Evolutionary conservation across 495 filamentous ascomycete species (phyloP).

Genomic region (Ramalina intermedia): DNA sequence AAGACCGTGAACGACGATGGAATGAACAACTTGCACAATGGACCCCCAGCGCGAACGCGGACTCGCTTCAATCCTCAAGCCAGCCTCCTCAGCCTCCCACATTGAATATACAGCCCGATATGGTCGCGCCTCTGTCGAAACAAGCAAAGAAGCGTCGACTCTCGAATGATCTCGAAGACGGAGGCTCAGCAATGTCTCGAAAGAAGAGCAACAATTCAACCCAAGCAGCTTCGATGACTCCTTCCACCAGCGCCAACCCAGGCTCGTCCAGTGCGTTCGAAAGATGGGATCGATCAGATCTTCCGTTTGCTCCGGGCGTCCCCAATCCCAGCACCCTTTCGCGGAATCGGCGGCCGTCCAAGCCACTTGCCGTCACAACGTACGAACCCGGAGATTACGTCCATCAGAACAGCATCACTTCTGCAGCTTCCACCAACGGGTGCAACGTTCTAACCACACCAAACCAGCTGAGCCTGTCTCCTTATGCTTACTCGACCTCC

Average conservation of each 20-base stretch:
- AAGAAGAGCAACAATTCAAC: not conserved
- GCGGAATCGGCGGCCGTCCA: not conserved
- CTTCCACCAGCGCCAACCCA: not conserved
- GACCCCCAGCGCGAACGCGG: not conserved
- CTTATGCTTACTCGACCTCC: not conserved
- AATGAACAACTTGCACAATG: not conserved
- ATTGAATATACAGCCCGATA: not conserved
- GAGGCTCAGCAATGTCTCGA: too few species aligned
- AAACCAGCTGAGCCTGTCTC: not conserved
- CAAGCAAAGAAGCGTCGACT: too few species aligned
- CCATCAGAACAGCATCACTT: not conserved
- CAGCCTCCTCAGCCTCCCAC: not conserved
- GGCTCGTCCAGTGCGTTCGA: too few species aligned
- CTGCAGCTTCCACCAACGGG: not conserved
- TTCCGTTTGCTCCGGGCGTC: not conserved
- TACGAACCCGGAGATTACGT: conserved; percentile 7
- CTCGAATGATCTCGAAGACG: too few species aligned
- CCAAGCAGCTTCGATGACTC: not conserved
- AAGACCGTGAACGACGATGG: not conserved
- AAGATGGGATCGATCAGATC: not conserved
- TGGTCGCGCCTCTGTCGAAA: too few species aligned
- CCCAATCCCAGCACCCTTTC: not conserved
- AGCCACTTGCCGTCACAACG: not conserved
- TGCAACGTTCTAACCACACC: not conserved
- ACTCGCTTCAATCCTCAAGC: not conserved